A percentile compares a stretch with the other conserved stretches of the same genome.
Conservation (phyloP, 1,284 basidiomycete species). For the Pseudozyma flocculosa region DNA sequence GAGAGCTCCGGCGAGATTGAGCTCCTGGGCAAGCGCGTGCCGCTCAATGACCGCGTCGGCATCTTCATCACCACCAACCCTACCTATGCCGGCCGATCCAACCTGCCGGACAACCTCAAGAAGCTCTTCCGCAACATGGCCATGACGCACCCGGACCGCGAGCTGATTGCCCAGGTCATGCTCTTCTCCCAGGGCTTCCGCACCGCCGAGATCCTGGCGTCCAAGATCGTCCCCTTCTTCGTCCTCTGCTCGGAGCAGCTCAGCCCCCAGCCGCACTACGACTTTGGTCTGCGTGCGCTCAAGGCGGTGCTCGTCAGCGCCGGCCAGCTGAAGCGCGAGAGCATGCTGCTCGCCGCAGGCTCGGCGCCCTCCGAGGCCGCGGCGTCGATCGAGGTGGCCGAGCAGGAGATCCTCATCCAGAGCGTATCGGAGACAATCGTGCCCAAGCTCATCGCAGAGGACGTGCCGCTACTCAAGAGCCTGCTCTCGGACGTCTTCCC, state of each 20-base stretch:
- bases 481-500: slow-evolving; percentile 97
- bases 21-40: slow-evolving; percentile 89
- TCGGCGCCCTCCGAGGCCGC: slow-evolving; percentile 6
- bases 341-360: slow-evolving; percentile 21
- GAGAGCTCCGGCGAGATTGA: slow-evolving; percentile 61
- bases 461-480: slow-evolving; percentile 90
- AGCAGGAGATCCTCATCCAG: slow-evolving; percentile 96
- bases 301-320: slow-evolving; percentile 96
- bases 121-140: slow-evolving; percentile 95
- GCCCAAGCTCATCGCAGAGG: slow-evolving; percentile 94
- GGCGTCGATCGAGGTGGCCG: slow-evolving; percentile 63
- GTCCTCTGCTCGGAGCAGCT: slow-evolving; percentile 96
- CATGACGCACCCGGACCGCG: slow-evolving; percentile 96
- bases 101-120: slow-evolving; percentile 91
- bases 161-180: slow-evolving; percentile 98
- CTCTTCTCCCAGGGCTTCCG: slow-evolving; percentile 99
- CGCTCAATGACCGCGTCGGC: slow-evolving; percentile 89
- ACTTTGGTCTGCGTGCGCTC: slow-evolving; percentile 95
- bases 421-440: slow-evolving; percentile 99
- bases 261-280: slow-evolving; percentile 96
- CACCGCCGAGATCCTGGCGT: slow-evolving; percentile 89
- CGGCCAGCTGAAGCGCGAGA: slow-evolving; percentile 91
- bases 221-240: slow-evolving; percentile 98
- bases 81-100: slow-evolving; percentile 95
- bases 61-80: slow-evolving; percentile 95